Evolutionary conservation across 2,329 filamentous ascomycete genomes (phyloP).

Genomic region (Bipolaris victoriae): DNA sequence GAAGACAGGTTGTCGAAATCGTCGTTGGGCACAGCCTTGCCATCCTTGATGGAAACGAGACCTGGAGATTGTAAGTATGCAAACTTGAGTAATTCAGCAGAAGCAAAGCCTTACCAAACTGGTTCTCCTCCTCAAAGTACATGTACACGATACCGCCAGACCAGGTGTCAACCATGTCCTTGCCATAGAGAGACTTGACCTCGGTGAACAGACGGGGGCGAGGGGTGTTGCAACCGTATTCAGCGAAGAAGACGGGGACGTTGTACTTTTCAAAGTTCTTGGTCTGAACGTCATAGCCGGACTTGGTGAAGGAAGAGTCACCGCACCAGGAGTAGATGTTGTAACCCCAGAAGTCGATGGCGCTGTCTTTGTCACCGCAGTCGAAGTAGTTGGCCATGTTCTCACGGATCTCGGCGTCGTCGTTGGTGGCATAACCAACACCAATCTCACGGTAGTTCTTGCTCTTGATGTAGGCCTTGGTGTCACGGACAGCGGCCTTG

Average conservation of each 20-base stretch:
- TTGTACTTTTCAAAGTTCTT: conserved; percentile 88
- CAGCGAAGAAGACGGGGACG: conserved; percentile 96
- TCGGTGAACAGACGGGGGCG: conserved; percentile 82
- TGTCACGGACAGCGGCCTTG: conserved; percentile 96
- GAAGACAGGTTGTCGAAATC: conserved; percentile 66
- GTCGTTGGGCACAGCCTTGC: conserved; percentile 67
- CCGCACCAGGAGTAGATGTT: conserved; percentile 99
- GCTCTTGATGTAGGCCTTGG: conserved; percentile 88
- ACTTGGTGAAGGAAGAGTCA: conserved; percentile 74
- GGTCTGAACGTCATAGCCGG: conserved; percentile 82
- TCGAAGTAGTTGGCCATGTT: conserved; percentile 93
- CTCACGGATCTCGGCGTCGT: conserved; percentile 81
- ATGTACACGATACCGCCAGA: conserved; percentile 98
- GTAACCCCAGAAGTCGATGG: conserved; percentile 99
- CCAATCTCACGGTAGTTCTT: conserved; percentile 79
- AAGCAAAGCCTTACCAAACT: conserved; percentile 70
- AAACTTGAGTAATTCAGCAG: neutral
- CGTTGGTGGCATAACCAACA: conserved; percentile 95
- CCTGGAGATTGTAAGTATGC: conserved; percentile 50
- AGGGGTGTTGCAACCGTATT: conserved; percentile 91
- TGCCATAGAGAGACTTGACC: conserved; percentile 78
- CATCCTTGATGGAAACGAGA: conserved; percentile 68
- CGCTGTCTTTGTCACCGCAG: conserved; percentile 68
- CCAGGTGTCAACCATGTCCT: conserved; percentile 84
- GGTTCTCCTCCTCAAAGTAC: conserved; percentile 91